Percentiles rank a stretch among this genome's conserved stretches.
phyloP scores from a whole-genome alignment of 2,329 filamentous ascomycete genomes.

The Hypoxylon sp. region DNA sequence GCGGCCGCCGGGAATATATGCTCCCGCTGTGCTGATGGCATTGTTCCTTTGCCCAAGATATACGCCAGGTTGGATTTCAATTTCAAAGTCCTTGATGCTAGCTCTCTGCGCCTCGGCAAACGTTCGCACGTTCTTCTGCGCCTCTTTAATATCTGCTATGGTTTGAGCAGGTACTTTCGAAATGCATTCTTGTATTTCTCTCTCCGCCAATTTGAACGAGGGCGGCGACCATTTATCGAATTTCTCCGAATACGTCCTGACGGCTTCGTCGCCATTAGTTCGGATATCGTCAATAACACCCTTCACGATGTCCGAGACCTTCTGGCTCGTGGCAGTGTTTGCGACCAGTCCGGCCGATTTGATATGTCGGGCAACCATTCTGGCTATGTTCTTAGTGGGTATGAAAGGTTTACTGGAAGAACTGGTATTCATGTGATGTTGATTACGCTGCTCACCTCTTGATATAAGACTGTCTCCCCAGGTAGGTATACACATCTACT shows the following conservation, averaged over 20 bases:
- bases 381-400: neutral
- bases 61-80: slow-evolving; percentile 63
- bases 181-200: slow-evolving; percentile 60
- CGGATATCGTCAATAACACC: slow-evolving; percentile 62
- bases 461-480: neutral
- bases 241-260: slow-evolving; percentile 62
- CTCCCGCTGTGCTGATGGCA: slow-evolving; percentile 60
- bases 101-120: slow-evolving; percentile 62
- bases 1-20: slow-evolving; percentile 63
- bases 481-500: too few relatives aligned
- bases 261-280: slow-evolving; percentile 60
- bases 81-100: slow-evolving; percentile 62
- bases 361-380: slow-evolving; percentile 43
- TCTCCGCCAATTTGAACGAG: slow-evolving; percentile 60
- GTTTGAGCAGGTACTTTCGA: slow-evolving; percentile 58
- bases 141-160: slow-evolving; percentile 54
- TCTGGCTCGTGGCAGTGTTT: slow-evolving; percentile 43
- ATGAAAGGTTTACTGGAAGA: neutral
- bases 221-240: slow-evolving; percentile 66
- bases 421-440: neutral
- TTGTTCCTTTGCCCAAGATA: slow-evolving; percentile 63
- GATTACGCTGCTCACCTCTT: neutral
- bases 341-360: slow-evolving; percentile 40
- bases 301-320: slow-evolving; percentile 58
- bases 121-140: slow-evolving; percentile 61